These are phyloP conservation scores for Nakazawaea peltata DNA, from an alignment of 805 yeast genomes.

Conservation along the genomic window DNA sequence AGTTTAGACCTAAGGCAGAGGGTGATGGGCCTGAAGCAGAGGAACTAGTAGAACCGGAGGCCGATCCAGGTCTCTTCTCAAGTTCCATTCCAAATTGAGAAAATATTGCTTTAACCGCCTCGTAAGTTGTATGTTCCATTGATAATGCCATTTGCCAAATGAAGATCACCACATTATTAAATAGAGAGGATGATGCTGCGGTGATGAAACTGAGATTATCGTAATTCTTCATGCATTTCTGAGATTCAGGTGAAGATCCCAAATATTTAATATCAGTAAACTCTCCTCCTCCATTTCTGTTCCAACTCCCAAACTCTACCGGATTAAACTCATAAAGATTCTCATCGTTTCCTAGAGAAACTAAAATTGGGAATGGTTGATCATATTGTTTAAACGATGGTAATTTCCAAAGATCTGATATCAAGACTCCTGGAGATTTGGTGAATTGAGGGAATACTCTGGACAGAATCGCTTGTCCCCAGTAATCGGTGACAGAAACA, in stretches of 20 bases:
- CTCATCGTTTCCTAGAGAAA: conserved; percentile 25
- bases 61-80: conserved; percentile 15
- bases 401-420: conserved; percentile 29
- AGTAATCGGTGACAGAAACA: conserved; percentile 56
- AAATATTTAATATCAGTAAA: conserved; percentile 44
- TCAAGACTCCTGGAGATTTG: conserved; percentile 27
- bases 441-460: conserved; percentile 31
- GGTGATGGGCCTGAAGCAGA: too few species aligned
- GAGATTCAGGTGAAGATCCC: conserved; percentile 32
- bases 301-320: conserved; percentile 67
- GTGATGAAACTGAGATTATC: conserved; percentile 55
- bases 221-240: conserved; percentile 40
- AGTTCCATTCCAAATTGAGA: conserved; percentile 36
- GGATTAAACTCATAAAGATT: conserved; percentile 56
- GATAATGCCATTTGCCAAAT: conserved; percentile 30
- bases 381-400: conserved; percentile 26
- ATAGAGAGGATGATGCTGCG: conserved; percentile 58
- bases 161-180: conserved; percentile 44
- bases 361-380: conserved; percentile 44
- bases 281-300: conserved; percentile 28
- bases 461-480: conserved; percentile 56
- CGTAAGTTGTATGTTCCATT: conserved; percentile 22
- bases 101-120: conserved; percentile 27
- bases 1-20: background rate
- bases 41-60: conserved; percentile 31